Base-by-base conservation (phyloP, 768 basidiomycete genomes). In the Inosperma sp. region DNA sequence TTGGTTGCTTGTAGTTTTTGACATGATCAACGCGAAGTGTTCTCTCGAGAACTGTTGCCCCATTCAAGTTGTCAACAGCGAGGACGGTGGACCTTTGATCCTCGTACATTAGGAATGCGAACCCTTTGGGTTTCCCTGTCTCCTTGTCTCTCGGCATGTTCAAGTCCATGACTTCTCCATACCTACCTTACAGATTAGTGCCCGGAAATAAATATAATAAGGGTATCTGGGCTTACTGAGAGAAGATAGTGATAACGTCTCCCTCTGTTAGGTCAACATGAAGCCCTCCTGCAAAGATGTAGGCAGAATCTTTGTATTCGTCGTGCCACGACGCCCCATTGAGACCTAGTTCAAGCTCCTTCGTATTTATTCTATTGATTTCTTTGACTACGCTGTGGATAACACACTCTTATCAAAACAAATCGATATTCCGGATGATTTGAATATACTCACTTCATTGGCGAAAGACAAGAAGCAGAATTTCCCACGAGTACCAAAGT, bases 51-150 rank as follows among this genome's bases (percentile, higher is more conserved):
- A 98, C 86, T 48, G 82, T 82, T 40, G 93, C 90, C 34, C 96
- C 96, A 62, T 96, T 98, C 68, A 99, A 83, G 72, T 99, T 99
- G 72, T 99, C 96, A 55, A 99, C 95, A 7, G 96, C 96, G 42
- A 99, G 77, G 44, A 97, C 68, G 5, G 96, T 99, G 53, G 92
- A 95, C 41, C 92, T 81, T 70, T 99, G 96, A 68, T 99, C 93
- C 69, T 95, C 93, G 68, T 98, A 99, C 96, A 98, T 97, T 56
- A 98, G 75, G 73, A 97, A 99, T 7, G 82, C 94, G 65, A 98
- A 99, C 2, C 96, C 96, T 62, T 73, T 83, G 0, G 86, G 76
- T 63, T 95, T 94, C 21, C 93, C 92, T 0, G 95, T 95, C 48
- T 86, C 77, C 64, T 93, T 94, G 72, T 96, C 93, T 42, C 94